Base-by-base conservation (phyloP, 1,284 basidiomycete genomes). In the Gomphus bonarii region DNA sequence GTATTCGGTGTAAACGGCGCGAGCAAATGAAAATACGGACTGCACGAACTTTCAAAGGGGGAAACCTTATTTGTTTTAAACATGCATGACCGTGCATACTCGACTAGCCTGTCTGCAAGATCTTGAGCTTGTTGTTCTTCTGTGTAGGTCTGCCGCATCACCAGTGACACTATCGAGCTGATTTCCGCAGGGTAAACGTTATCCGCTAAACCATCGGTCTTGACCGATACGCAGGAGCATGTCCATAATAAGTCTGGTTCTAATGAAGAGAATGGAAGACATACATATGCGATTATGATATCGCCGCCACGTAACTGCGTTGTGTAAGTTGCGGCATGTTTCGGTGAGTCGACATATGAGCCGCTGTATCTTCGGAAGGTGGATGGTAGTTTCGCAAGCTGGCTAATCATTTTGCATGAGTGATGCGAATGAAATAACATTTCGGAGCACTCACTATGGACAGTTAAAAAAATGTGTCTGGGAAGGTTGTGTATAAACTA, bases 201-300 rank as follows among this genome's bases (percentile, higher is more conserved):
- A 67, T 95, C 92, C 36, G 86, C 83, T 49, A 93, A 72, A 1
- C 91, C 91, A 65, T 95, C 91, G 20, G 91, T 94, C 81, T 90
- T 43, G 42, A 11, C 3, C 8, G 71, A 61, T 54, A 22, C 18
- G 18, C 25, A 18, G 31, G n/a, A 11, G 18, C 16, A 18, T 18
- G 36, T 38, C 12, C 38, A 31, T 36, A 30, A 48, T 16, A 33
- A 9, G 14, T 18, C 14, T 31, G 20, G 6, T 20, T 20, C 31
- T 4, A 18, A 22, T 16, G 12, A 5, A 16, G n/a, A 35, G 14
- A 40, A 44, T 35, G 16, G 33, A 1, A 51, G 22, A 71, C 82
- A 47, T 63, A 87, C 87, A 67, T 84, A 89, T 65, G 77, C 75
- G 54, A 90, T 73, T 55, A 91, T 71, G 33, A 88, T 76, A 64